These are phyloP conservation scores for Apiospora arundinis DNA, from an alignment of 2,329 filamentous ascomycete species.

Conservation along the genomic window DNA sequence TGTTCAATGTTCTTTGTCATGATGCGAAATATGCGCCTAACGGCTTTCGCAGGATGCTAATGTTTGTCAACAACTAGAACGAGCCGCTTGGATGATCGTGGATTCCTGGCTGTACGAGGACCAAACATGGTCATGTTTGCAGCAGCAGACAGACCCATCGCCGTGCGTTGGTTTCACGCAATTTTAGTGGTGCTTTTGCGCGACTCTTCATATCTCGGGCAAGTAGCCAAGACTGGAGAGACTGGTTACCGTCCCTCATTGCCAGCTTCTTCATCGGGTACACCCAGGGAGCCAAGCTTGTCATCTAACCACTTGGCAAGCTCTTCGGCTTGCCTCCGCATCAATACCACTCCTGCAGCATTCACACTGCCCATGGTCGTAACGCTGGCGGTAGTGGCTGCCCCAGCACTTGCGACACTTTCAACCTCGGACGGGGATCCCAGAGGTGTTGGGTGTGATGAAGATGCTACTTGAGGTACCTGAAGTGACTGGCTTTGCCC, in stretches of 20 bases:
- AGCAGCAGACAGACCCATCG: neutral
- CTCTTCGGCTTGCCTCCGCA: constrained; percentile 64
- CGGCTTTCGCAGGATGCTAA: neutral
- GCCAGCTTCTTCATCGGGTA: constrained; percentile 57
- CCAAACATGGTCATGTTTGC: neutral
- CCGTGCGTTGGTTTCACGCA: neutral
- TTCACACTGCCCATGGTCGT: constrained; percentile 43
- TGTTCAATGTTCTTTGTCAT: neutral
- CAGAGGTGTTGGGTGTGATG: constrained; percentile 40
- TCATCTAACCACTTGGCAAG: constrained; percentile 65
- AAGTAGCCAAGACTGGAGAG: neutral
- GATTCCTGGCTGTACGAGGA: neutral
- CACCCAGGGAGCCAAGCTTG: constrained; percentile 59
- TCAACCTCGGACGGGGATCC: constrained; percentile 52
- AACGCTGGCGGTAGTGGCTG: constrained; percentile 50
- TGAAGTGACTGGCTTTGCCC: constrained; percentile 31
- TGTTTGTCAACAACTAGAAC: neutral
- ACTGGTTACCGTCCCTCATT: constrained; percentile 33
- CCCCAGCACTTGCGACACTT: constrained; percentile 54
- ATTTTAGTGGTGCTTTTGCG: constrained; percentile 17
- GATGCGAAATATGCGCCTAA: neutral
- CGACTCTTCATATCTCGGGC: neutral
- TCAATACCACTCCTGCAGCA: constrained; percentile 54
- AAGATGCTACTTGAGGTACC: constrained; percentile 29
- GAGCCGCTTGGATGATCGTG: neutral